A percentile compares a stretch with the other conserved stretches of the same genome.
phyloP scores from a whole-genome alignment of 345 rosid species.

The Euphorbia lathyris region DNA sequence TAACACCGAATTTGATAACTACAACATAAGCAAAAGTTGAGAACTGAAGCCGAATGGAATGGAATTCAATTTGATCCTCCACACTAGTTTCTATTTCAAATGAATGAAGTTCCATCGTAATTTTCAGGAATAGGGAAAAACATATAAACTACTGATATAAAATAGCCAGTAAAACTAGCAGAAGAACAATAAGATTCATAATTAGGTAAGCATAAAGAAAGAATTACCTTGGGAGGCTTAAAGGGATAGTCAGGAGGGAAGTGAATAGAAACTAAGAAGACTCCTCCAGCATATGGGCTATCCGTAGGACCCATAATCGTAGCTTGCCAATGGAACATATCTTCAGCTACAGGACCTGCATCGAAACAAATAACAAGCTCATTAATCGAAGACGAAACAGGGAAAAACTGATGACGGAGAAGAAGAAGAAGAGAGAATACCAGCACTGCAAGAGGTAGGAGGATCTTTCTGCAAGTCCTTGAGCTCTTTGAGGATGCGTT shows the following conservation, averaged over 20 bases:
- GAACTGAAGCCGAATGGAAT: too few species aligned
- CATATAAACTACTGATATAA: too few species aligned
- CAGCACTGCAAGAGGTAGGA: constrained; percentile 53
- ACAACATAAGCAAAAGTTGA: neutral
- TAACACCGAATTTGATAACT: neutral
- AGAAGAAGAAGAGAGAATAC: constrained; percentile 10
- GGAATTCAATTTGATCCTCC: too few species aligned
- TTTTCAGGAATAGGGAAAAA: too few species aligned
- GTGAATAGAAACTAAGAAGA: constrained; percentile 41
- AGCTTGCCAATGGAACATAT: constrained; percentile 47
- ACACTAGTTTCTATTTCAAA: too few species aligned
- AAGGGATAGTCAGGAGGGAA: constrained; percentile 44
- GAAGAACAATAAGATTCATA: neutral
- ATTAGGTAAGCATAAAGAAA: neutral
- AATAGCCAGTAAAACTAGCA: too few species aligned
- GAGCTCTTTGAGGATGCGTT: constrained; percentile 38
- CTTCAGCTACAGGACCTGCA: constrained; percentile 44
- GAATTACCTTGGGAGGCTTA: constrained; percentile 39
- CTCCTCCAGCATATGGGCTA: constrained; percentile 40
- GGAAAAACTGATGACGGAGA: too few species aligned
- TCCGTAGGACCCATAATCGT: constrained; percentile 46
- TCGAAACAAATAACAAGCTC: neutral
- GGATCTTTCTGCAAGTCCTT: constrained; percentile 48
- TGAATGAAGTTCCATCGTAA: too few species aligned
- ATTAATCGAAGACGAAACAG: neutral